Evolutionary conservation across 306 rosid genomes (phyloP).

Genomic region (Mimosa pudica): DNA sequence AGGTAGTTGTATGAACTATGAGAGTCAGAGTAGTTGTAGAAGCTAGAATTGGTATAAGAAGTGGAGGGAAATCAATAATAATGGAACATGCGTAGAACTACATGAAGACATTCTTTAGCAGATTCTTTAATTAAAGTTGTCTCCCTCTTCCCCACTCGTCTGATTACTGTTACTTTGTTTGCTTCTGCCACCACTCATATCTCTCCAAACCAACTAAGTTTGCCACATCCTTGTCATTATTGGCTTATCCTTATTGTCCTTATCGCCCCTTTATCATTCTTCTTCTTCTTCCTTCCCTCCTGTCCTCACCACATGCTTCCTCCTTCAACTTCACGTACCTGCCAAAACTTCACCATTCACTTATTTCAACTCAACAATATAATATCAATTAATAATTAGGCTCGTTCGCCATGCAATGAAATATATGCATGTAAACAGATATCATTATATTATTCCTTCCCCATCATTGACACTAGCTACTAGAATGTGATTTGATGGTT

Average conservation of each 20-base stretch:
- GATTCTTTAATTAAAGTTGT: slow-evolving; percentile 1
- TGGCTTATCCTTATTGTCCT: slow-evolving; percentile 21
- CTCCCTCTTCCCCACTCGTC: slow-evolving; percentile 12
- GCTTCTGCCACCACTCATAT: not conserved
- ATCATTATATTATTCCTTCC: not conserved
- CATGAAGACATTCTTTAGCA: slow-evolving; percentile 17
- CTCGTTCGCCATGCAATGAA: not conserved
- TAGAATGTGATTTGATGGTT: not conserved
- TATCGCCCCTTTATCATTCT: not conserved
- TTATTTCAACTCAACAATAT: not conserved
- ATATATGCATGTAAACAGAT: not conserved
- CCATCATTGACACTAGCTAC: not conserved
- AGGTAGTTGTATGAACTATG: not conserved
- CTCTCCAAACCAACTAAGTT: not conserved
- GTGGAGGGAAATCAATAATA: not conserved
- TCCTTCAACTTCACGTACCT: not conserved
- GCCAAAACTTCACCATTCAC: not conserved
- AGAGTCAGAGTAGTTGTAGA: not conserved
- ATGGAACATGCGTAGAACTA: slow-evolving; percentile 1
- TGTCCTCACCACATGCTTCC: slow-evolving; percentile 10
- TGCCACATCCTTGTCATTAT: slow-evolving; percentile 5
- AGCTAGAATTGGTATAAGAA: not conserved
- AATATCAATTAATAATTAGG: not conserved
- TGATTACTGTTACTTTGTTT: slow-evolving; percentile 8
- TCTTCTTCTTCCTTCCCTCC: not conserved